Percentiles rank a stretch among this genome's conserved stretches.
These are phyloP conservation scores for Echria macrotheca DNA, from an alignment of 495 filamentous ascomycete species.

Conservation along the genomic window DNA sequence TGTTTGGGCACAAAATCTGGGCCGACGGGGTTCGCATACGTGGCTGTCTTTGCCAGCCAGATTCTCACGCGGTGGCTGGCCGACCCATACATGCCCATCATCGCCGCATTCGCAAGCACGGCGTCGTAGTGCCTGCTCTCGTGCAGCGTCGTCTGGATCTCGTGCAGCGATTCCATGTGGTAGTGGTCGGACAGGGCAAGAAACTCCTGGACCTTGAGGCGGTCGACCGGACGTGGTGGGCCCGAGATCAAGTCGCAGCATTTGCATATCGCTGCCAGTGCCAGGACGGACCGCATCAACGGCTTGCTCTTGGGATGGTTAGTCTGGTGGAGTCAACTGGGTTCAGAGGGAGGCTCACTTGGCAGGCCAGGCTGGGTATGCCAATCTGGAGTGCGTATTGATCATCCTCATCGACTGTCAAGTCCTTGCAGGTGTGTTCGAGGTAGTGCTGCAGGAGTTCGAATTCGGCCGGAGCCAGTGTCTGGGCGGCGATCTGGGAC, in stretches of 20 bases:
- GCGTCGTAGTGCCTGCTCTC: slow-evolving; percentile 27
- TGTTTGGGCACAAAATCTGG: slow-evolving; percentile 28
- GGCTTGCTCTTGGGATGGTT: too few species aligned
- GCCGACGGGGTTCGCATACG: slow-evolving; percentile 11
- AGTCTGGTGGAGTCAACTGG: too few species aligned
- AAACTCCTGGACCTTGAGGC: slow-evolving; percentile 24
- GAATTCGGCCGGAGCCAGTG: slow-evolving; percentile 29
- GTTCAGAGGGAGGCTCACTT: too few species aligned
- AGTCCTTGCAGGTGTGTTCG: slow-evolving; percentile 37
- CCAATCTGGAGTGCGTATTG: slow-evolving; percentile 37
- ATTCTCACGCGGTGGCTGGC: slow-evolving; percentile 35
- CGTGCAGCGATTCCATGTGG: slow-evolving; percentile 31
- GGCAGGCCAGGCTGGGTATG: slow-evolving; percentile 38
- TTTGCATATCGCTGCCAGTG: slow-evolving; percentile 37
- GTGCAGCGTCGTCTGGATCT: slow-evolving; percentile 26
- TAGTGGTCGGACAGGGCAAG: slow-evolving; percentile 28
- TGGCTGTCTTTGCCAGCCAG: slow-evolving; percentile 30
- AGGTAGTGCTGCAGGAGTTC: slow-evolving; percentile 37
- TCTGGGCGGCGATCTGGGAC: slow-evolving; percentile 7
- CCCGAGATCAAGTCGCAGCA: slow-evolving; percentile 33
- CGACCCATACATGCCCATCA: slow-evolving; percentile 44
- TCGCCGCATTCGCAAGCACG: slow-evolving; percentile 38
- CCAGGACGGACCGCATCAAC: slow-evolving; percentile 39
- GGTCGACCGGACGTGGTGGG: slow-evolving; percentile 15
- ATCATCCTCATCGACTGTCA: slow-evolving; percentile 30